These are phyloP conservation scores for Xylaria flabelliformis DNA, from an alignment of 495 filamentous ascomycete genomes.

Conservation along the genomic window DNA sequence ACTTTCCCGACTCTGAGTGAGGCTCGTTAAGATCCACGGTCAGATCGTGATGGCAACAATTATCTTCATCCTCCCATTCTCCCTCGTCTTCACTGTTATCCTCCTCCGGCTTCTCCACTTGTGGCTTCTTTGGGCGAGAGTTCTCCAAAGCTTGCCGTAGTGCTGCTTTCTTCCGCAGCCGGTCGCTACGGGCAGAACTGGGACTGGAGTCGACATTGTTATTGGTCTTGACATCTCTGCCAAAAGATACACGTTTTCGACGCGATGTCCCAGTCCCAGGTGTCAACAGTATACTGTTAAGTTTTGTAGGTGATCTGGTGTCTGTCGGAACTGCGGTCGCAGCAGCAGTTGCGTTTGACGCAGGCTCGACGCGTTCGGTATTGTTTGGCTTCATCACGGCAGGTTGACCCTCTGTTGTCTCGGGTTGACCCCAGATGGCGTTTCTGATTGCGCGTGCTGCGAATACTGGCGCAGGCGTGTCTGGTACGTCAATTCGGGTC, in stretches of 20 bases:
- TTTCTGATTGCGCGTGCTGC: conserved; percentile 91
- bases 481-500: conserved; percentile 70
- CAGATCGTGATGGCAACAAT: conserved; percentile 59
- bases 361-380: conserved; percentile 16
- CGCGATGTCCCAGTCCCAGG: conserved; percentile 80
- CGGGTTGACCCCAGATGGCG: conserved; percentile 87
- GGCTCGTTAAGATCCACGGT: conserved; percentile 82
- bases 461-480: conserved; percentile 93
- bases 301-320: conserved; percentile 51
- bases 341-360: conserved; percentile 17
- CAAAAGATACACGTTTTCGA: conserved; percentile 91
- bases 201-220: conserved; percentile 66
- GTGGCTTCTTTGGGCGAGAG: conserved; percentile 42
- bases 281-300: conserved; percentile 77
- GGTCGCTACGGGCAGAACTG: conserved; percentile 29
- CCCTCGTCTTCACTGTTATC: conserved; percentile 41
- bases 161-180: conserved; percentile 50
- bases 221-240: conserved; percentile 60
- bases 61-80: conserved; percentile 53
- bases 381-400: conserved; percentile 20
- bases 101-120: conserved; percentile 32
- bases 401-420: conserved; percentile 31
- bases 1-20: conserved; percentile 82
- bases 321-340: conserved; percentile 10
- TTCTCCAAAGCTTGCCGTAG: conserved; percentile 63